Conservation (phyloP, 1,284 basidiomycete species). For the Trichosporon faecale region DNA sequence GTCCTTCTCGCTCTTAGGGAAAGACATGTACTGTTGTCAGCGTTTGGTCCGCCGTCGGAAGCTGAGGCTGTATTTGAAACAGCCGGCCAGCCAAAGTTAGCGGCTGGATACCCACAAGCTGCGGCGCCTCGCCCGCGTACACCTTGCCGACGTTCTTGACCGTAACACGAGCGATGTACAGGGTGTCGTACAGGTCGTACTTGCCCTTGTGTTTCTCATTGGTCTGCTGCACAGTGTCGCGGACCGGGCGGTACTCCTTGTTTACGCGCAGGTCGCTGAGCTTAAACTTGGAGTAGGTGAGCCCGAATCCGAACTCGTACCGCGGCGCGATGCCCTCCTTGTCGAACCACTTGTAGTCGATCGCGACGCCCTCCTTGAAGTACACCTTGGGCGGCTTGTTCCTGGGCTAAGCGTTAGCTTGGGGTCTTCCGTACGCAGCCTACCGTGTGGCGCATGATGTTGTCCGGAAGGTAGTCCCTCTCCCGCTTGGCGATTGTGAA, state of each 20-base stretch:
- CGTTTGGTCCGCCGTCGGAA: not conserved
- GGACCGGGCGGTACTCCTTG: slow-evolving; percentile 24
- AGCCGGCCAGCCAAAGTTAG: too few relatives aligned
- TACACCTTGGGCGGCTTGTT: slow-evolving; percentile 29
- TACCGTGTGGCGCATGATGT: slow-evolving; percentile 44
- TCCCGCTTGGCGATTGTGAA: slow-evolving; percentile 54
- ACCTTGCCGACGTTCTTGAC: slow-evolving; percentile 53
- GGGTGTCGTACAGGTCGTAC: slow-evolving; percentile 47
- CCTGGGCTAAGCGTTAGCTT: slow-evolving; percentile 16
- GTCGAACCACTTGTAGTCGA: slow-evolving; percentile 56
- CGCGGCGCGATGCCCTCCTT: slow-evolving; percentile 50
- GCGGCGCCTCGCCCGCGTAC: slow-evolving; percentile 53
- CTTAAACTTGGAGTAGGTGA: slow-evolving; percentile 53
- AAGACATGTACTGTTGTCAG: slow-evolving; percentile 48
- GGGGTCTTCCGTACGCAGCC: slow-evolving; percentile 24
- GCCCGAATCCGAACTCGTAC: slow-evolving; percentile 55
- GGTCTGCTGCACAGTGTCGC: slow-evolving; percentile 50
- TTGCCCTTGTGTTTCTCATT: slow-evolving; percentile 49
- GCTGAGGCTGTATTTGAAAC: not conserved
- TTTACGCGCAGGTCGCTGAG: slow-evolving; percentile 39
- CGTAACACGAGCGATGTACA: slow-evolving; percentile 43
- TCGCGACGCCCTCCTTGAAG: slow-evolving; percentile 51
- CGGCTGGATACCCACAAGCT: slow-evolving; percentile 52
- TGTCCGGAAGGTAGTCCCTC: slow-evolving; percentile 51
- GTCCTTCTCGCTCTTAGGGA: slow-evolving; percentile 44